Evolutionary conservation across 2,329 filamentous ascomycete species (phyloP).

Genomic region (Stachybotrys chlorohalonatus): DNA sequence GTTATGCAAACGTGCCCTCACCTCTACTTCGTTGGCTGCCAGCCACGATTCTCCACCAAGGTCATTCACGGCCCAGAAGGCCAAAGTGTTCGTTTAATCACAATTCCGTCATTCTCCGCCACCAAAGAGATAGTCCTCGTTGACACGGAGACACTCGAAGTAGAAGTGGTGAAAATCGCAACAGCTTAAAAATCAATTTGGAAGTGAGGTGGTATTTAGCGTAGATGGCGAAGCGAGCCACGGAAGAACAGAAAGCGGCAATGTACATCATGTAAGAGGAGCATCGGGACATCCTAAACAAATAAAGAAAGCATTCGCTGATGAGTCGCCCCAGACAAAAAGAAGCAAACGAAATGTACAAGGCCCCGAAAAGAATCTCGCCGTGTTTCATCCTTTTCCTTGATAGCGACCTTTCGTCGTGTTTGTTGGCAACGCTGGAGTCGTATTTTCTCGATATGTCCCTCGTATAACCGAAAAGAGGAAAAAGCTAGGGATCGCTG

Average conservation of each 20-base stretch:
- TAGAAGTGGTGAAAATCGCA: constrained; percentile 56
- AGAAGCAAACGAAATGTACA: neutral
- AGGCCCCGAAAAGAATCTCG: neutral
- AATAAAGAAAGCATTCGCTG: neutral
- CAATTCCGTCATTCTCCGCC: constrained; percentile 71
- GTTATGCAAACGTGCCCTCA: constrained; percentile 80
- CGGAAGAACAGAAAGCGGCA: too few species aligned
- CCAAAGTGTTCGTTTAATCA: constrained; percentile 68
- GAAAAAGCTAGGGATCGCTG: too few species aligned
- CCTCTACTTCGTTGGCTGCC: constrained; percentile 82
- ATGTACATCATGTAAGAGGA: neutral
- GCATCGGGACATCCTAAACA: neutral
- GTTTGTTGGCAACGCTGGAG: too few species aligned
- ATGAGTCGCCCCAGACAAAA: neutral
- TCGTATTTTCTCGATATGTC: too few species aligned
- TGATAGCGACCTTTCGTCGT: too few species aligned
- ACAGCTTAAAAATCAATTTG: constrained; percentile 1
- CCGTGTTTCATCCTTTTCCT: too few species aligned
- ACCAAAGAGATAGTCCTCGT: constrained; percentile 75
- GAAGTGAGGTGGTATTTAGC: neutral
- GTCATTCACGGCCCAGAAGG: constrained; percentile 58
- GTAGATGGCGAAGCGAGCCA: neutral
- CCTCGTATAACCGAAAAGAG: too few species aligned
- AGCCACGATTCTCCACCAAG: constrained; percentile 67
- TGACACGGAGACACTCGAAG: constrained; percentile 77